phyloP scores from a whole-genome alignment of 805 yeast genomes.

The Yamadazyma insecticola region DNA sequence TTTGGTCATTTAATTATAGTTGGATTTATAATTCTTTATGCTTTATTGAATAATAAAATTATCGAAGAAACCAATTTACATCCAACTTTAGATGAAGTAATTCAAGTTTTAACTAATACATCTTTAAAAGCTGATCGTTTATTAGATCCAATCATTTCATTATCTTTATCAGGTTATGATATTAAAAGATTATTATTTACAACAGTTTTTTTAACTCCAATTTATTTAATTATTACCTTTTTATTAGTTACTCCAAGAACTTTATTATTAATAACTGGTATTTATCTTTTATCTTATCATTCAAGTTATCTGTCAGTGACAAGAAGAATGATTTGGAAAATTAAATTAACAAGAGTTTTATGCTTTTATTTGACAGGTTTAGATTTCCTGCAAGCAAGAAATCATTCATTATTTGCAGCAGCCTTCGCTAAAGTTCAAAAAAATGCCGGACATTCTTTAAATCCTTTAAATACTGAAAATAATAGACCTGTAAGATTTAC shows the following conservation, averaged over 20 bases:
- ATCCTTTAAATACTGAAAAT: slow-evolving; percentile 13
- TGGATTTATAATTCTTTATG: slow-evolving; percentile 54
- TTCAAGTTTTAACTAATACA: slow-evolving; percentile 69
- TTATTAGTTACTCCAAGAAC: slow-evolving; percentile 69
- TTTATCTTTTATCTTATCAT: slow-evolving; percentile 73
- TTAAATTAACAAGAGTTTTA: slow-evolving; percentile 61
- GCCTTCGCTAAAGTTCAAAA: slow-evolving; percentile 52
- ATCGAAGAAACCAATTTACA: slow-evolving; percentile 55
- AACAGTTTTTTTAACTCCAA: slow-evolving; percentile 79
- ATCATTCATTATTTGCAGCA: slow-evolving; percentile 48
- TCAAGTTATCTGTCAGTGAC: slow-evolving; percentile 82
- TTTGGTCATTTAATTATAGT: slow-evolving; percentile 76
- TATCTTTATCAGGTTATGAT: slow-evolving; percentile 73
- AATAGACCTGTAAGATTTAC: slow-evolving; percentile 70
- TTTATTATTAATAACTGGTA: slow-evolving; percentile 54
- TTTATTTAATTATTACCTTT: slow-evolving; percentile 66
- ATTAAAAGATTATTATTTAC: slow-evolving; percentile 77
- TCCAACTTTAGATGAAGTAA: slow-evolving; percentile 85
- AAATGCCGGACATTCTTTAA: slow-evolving; percentile 21
- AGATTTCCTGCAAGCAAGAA: slow-evolving; percentile 52
- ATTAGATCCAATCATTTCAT: slow-evolving; percentile 70
- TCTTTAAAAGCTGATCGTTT: slow-evolving; percentile 74
- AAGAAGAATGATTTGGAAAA: slow-evolving; percentile 80
- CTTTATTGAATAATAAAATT: slow-evolving; percentile 52
- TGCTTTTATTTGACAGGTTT: slow-evolving; percentile 85